Base-by-base conservation (phyloP, 495 filamentous ascomycete genomes). In the Annulohypoxylon nitens region DNA sequence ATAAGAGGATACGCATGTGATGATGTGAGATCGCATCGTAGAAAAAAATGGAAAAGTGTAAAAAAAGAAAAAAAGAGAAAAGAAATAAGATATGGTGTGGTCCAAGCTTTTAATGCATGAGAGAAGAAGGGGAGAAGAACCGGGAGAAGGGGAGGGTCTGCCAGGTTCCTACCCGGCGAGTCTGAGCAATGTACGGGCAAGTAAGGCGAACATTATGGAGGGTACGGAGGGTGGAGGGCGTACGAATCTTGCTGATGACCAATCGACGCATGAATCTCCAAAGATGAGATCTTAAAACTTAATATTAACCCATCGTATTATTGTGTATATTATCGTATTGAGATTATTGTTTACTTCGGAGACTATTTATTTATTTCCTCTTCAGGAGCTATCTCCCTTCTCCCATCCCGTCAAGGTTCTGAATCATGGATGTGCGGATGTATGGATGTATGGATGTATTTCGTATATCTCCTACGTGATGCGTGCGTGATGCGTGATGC, bases 281-380 rank as follows among this genome's bases (percentile, higher is more conserved):
- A 73, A 66, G 69, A 72, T 72, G 65, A 72, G 65, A 72, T 69
- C 55, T 58, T 64, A 73, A 71, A 62, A 75, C 61, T 69, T 63
- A 75, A 67, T 65, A 75, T 64, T 69, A 64, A 14, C 36, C 55
- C 55, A 58, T 75, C 65, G 73, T 75, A 75, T 72, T 75, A 51
- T 75, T 61, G 73, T 75, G 72, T 72, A 69, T 75, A 75, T 72
- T 75, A 51, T 75, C 65, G 73, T 75, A 75, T 72, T 75, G 61
- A 75, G 60, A 73, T 72, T 75, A 61, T 68, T 75, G 61, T 72
- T 75, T 75, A 75, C 64, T 69, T 73, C 48, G 12, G 30, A 57
- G 8, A 55, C n/a, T 71, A 61, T 75, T 72, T 71, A 8, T 69
- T 72, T 75, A 72, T 63, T 72, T 75, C 65, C 57, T 8, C 33